phyloP scores from a whole-genome alignment of 2,329 filamentous ascomycete species.

The Hymenoscyphus salicellus region DNA sequence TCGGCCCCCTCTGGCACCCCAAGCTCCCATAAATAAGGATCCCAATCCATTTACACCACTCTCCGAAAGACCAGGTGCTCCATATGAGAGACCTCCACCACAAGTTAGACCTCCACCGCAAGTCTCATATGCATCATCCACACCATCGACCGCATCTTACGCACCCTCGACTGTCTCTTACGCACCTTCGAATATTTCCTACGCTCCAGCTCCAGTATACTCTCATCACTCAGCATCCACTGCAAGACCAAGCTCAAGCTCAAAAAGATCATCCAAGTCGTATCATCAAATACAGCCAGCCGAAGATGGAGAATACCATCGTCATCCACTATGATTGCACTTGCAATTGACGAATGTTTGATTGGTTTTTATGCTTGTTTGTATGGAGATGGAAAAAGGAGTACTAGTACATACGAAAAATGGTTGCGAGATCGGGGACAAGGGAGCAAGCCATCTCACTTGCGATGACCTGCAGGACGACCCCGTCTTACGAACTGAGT shows the following conservation, averaged over 20 bases:
- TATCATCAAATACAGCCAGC: slow-evolving; percentile 11
- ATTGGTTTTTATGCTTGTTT: not conserved
- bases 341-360: not conserved
- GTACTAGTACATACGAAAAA: not conserved
- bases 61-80: slow-evolving; percentile 8
- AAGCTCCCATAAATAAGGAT: slow-evolving; percentile 18
- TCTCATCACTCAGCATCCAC: not conserved
- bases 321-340: slow-evolving; percentile 14
- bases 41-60: slow-evolving; percentile 28
- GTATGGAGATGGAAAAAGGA: not conserved
- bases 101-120: slow-evolving; percentile 10
- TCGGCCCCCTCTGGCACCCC: slow-evolving; percentile 11
- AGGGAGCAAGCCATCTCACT: not conserved
- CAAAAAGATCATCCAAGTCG: slow-evolving; percentile 3
- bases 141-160: slow-evolving; percentile 3
- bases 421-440: slow-evolving; percentile 4
- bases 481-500: slow-evolving; percentile 4
- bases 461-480: not conserved
- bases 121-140: slow-evolving; percentile 14
- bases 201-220: slow-evolving; percentile 6
- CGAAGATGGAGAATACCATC: slow-evolving; percentile 32
- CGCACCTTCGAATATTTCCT: slow-evolving; percentile 8
- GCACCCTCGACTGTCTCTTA: slow-evolving; percentile 14
- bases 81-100: slow-evolving; percentile 5
- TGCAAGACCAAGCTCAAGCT: not conserved